Conservation (phyloP, 177 flowering plant genomes). For the Vitis hybrid region DNA sequence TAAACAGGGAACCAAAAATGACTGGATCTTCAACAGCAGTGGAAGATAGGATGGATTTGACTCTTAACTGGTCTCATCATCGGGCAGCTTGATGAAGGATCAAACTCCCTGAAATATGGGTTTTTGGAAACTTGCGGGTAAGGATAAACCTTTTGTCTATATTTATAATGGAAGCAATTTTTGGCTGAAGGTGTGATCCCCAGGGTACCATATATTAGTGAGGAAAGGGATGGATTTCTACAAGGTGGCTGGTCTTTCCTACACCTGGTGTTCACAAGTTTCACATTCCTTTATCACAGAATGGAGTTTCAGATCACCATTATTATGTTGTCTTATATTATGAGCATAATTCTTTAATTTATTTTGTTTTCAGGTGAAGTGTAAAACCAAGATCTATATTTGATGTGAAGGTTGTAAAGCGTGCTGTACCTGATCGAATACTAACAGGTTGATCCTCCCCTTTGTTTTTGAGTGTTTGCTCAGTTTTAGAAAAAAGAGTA, state of each 20-base stretch:
- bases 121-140: slow-evolving; percentile 24
- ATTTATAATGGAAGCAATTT: too few species aligned
- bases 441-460: slow-evolving; percentile 4
- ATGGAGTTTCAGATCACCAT: too few species aligned
- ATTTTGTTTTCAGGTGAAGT: slow-evolving; percentile 3
- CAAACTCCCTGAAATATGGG: slow-evolving; percentile 7
- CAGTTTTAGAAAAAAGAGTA: not conserved
- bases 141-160: not conserved
- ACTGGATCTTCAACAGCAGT: not conserved
- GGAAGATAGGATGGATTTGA: slow-evolving; percentile 18
- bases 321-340: too few species aligned
- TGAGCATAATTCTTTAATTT: too few species aligned
- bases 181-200: too few species aligned
- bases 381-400: not conserved
- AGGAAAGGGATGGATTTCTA: too few species aligned
- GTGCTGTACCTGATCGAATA: slow-evolving; percentile 1
- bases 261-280: too few species aligned
- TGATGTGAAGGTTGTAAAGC: slow-evolving; percentile 1
- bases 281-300: too few species aligned
- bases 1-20: slow-evolving; percentile 1
- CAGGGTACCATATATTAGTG: too few species aligned
- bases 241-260: too few species aligned
- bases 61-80: slow-evolving; percentile 15
- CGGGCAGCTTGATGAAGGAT: slow-evolving; percentile 21
- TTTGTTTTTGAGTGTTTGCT: slow-evolving; percentile 1